A percentile compares a stretch with the other conserved stretches of the same genome.
These are phyloP conservation scores for Salix brachista DNA, from an alignment of 345 rosid species.

Conservation along the genomic window DNA sequence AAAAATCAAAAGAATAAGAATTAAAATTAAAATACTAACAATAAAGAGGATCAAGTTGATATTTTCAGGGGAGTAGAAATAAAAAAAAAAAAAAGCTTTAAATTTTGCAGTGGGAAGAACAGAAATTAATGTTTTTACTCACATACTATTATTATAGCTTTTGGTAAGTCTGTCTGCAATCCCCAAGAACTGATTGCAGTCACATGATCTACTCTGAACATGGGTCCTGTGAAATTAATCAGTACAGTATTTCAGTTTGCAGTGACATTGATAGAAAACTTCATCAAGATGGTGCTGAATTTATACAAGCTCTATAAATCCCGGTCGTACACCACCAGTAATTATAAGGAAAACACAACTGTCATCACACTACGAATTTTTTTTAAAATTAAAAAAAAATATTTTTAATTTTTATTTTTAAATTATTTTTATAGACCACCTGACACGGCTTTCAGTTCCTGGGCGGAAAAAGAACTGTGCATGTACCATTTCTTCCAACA, in stretches of 20 bases:
- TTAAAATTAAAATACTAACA: too few species aligned
- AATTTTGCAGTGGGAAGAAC: too few species aligned
- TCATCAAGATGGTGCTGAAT: constrained; percentile 4
- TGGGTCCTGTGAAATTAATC: constrained; percentile 18
- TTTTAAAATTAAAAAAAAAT: too few species aligned
- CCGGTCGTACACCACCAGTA: background rate
- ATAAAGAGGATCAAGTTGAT: too few species aligned
- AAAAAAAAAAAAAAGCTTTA: too few species aligned
- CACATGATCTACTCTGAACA: constrained; percentile 27
- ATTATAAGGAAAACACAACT: background rate
- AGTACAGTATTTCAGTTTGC: background rate
- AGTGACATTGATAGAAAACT: background rate
- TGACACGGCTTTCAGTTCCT: constrained; percentile 4
- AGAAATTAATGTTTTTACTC: too few species aligned
- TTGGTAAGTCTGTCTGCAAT: constrained; percentile 11
- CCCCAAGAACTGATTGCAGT: constrained; percentile 25
- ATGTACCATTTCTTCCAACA: background rate
- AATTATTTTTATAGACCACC: too few species aligned
- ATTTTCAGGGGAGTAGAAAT: too few species aligned
- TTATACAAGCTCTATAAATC: background rate
- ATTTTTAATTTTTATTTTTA: too few species aligned
- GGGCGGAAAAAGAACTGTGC: background rate
- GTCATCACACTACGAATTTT: background rate
- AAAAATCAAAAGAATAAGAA: too few species aligned
- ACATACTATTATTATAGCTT: too few species aligned